Evolutionary conservation across 2,329 filamentous ascomycete genomes (phyloP), one percentile per base, ranked within the genome.

Genomic region (Neofusicoccum sp.): DNA sequence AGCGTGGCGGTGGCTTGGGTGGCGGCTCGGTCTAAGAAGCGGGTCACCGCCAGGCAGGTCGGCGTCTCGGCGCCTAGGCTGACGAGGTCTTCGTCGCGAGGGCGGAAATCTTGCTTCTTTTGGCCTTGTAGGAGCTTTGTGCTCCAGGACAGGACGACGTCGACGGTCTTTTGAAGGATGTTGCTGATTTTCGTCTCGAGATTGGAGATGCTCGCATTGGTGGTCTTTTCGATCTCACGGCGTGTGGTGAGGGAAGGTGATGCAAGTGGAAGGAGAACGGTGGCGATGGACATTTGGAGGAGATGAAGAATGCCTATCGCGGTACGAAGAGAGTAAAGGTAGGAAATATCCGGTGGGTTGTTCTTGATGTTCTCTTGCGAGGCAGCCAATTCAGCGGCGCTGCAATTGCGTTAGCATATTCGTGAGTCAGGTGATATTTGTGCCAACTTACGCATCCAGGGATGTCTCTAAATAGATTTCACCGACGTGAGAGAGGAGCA

Each of bases 251-350:
- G 90, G 76, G 96, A 97, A 61, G 90, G 88, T 63, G 94, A 88
- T 28, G 94, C 93, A 7, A 99, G 85, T 9, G 93, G 92, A 67
- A 98, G 89, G 28, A 99, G 87, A 14, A 98, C 92, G 3, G 93
- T 93, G 64, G 89, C 88, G 68, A 96, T 93, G 70, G 95, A 97
- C 66, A 92, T 92, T 69, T 94, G 89, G 87, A 98, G 96, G 69
- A 99, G 86, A 73, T 94, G 93, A 7, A 95, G 90, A 66, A 97
- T 94, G 61, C 89, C 93, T 61, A 97, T 92, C 7, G 92, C 91
- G 2, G 90, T 87, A 37, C 91, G 89, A 41, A 98, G 84, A 8
- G 87, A 87, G 6, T 89, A 86, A 43, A 99, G 84, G 75, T 96
- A 97, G 2, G 85, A 84, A 56, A 98, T 84, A 74, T 99, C 94